Evolutionary conservation across 371 early-diverging fungal genomes (phyloP).

Genomic region (Mucor indicus): DNA sequence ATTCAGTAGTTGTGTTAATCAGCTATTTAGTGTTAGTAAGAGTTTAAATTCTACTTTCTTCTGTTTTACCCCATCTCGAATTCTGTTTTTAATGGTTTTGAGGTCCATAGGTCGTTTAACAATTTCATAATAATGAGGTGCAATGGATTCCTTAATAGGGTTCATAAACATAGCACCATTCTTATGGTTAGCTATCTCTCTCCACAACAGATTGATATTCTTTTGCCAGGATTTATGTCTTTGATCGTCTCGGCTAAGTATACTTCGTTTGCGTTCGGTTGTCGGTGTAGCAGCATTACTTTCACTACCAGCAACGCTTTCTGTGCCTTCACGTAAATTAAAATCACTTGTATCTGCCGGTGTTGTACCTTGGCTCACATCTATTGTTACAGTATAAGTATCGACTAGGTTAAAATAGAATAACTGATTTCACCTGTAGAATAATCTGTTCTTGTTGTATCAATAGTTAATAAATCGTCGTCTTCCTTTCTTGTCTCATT

Average conservation of each 20-base stretch:
- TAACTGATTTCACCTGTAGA: slow-evolving; percentile 9
- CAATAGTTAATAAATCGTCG: slow-evolving; percentile 1
- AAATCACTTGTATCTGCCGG: slow-evolving; percentile 16
- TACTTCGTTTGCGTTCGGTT: background rate
- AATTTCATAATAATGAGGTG: slow-evolving; percentile 73
- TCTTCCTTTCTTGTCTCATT: background rate
- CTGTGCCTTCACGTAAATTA: slow-evolving; percentile 15
- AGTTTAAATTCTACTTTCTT: background rate
- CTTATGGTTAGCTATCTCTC: slow-evolving; percentile 84
- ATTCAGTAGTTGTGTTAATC: slow-evolving; percentile 76
- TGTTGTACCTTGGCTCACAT: slow-evolving; percentile 20
- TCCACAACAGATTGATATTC: slow-evolving; percentile 73
- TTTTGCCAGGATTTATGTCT: slow-evolving; percentile 63
- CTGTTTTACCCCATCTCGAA: slow-evolving; percentile 75
- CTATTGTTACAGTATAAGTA: background rate
- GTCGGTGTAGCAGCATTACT: slow-evolving; percentile 26
- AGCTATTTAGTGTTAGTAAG: slow-evolving; percentile 32
- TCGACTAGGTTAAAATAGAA: background rate
- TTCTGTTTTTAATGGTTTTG: slow-evolving; percentile 75
- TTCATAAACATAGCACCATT: slow-evolving; percentile 81
- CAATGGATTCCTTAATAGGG: slow-evolving; percentile 75
- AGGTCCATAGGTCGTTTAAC: slow-evolving; percentile 84
- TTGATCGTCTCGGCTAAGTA: slow-evolving; percentile 21
- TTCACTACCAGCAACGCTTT: slow-evolving; percentile 31
- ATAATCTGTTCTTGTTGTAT: slow-evolving; percentile 13